These are phyloP conservation scores for Zizania palustris DNA, from an alignment of 202 grass and related monocot genomes.

Conservation along the genomic window DNA sequence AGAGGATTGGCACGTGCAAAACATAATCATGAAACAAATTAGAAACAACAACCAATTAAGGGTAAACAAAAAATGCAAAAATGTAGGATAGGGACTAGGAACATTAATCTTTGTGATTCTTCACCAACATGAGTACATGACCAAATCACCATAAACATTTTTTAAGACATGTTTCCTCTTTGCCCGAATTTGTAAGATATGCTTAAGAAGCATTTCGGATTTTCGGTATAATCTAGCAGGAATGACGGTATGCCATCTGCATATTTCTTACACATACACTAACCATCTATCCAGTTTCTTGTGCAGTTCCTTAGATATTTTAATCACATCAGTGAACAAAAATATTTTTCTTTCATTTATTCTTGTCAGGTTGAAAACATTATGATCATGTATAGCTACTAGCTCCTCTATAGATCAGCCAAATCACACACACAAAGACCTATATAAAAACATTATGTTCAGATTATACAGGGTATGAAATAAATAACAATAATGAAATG, in stretches of 20 bases:
- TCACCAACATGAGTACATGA: conserved; percentile 8
- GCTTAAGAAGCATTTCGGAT: not conserved
- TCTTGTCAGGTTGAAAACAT: not conserved
- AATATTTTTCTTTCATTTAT: not conserved
- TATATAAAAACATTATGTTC: not conserved
- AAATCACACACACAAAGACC: not conserved
- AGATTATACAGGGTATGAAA: not conserved
- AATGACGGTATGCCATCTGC: not conserved
- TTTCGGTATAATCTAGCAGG: conserved; percentile 16
- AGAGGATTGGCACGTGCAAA: not conserved
- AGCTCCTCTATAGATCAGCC: not conserved
- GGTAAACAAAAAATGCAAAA: conserved; percentile 33
- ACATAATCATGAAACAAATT: conserved; percentile 13
- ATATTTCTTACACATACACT: too few species aligned
- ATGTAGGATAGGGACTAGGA: conserved; percentile 11
- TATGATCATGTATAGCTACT: not conserved
- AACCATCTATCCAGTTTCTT: too few species aligned
- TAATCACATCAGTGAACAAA: not conserved
- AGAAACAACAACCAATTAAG: conserved; percentile 34
- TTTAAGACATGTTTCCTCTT: conserved; percentile 6
- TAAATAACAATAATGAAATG: not conserved
- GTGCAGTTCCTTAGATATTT: not conserved
- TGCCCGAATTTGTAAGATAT: conserved; percentile 4
- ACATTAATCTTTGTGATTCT: conserved; percentile 4
- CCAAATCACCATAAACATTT: conserved; percentile 12